Evolutionary conservation across 306 rosid genomes (phyloP).

Genomic region (Glycine tomentella): DNA sequence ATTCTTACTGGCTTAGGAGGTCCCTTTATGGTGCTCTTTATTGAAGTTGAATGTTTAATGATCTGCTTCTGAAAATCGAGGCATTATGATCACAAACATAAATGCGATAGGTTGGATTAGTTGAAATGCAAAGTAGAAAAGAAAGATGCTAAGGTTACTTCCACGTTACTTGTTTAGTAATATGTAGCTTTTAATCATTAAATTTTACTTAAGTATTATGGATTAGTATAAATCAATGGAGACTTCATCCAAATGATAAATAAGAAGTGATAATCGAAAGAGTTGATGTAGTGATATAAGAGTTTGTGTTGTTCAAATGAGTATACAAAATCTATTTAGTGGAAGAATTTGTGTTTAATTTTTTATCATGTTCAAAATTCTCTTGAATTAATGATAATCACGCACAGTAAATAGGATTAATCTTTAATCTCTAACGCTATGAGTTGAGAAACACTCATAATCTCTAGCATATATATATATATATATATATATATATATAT

Average conservation of each 20-base stretch:
- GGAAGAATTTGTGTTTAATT: too few relatives aligned
- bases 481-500: too few relatives aligned
- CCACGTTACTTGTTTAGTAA: neutral
- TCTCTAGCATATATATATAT: too few relatives aligned
- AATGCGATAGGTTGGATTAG: constrained; percentile 42
- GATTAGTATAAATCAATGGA: too few relatives aligned
- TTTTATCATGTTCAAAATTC: too few relatives aligned
- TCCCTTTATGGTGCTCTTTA: constrained; percentile 40
- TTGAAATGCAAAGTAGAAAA: neutral
- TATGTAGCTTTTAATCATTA: constrained; percentile 5
- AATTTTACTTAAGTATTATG: neutral
- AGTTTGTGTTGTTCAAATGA: too few relatives aligned
- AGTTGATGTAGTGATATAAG: too few relatives aligned
- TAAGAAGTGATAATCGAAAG: neutral
- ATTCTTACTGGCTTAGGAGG: constrained; percentile 44
- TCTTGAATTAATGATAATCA: too few relatives aligned
- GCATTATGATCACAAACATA: constrained; percentile 24
- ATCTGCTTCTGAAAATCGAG: constrained; percentile 32
- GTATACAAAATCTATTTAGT: too few relatives aligned
- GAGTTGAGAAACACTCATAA: too few relatives aligned
- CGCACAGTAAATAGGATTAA: too few relatives aligned
- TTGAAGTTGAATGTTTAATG: constrained; percentile 22
- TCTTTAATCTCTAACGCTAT: too few relatives aligned
- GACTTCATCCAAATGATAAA: neutral
- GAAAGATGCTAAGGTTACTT: neutral